Conservation (phyloP, 1,284 basidiomycete genomes). For the Sporisorium iseilematis-ciliati region DNA sequence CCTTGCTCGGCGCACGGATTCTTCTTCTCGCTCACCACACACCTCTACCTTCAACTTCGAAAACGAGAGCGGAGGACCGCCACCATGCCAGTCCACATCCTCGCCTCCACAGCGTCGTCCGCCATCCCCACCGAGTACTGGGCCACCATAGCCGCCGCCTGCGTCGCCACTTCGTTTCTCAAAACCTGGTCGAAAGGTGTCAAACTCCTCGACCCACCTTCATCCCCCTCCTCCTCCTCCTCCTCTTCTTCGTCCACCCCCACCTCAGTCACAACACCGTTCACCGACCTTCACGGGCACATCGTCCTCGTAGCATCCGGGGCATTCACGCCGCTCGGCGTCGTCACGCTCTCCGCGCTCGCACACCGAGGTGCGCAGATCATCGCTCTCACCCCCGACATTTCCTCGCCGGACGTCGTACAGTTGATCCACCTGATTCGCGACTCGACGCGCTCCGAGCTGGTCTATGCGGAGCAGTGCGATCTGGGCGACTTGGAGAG, state of each 20-base stretch:
- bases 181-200: constrained; percentile 57
- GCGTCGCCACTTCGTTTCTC: constrained; percentile 40
- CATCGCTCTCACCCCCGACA: constrained; percentile 52
- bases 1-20: not conserved
- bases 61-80: not conserved
- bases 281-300: constrained; percentile 49
- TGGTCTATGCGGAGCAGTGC: constrained; percentile 65
- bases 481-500: constrained; percentile 48
- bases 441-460: constrained; percentile 57
- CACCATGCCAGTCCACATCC: constrained; percentile 58
- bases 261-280: constrained; percentile 7
- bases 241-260: not conserved
- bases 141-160: constrained; percentile 34
- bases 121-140: constrained; percentile 49
- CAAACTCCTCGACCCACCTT: constrained; percentile 41
- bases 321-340: constrained; percentile 57
- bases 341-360: constrained; percentile 54
- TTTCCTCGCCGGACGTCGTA: constrained; percentile 29
- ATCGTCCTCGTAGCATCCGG: constrained; percentile 54
- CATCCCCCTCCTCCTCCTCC: constrained; percentile 1
- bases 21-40: not conserved
- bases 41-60: not conserved
- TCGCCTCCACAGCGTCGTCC: constrained; percentile 36
- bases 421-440: constrained; percentile 60
- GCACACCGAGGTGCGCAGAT: constrained; percentile 62